Evolutionary conservation across 495 filamentous ascomycete genomes (phyloP).

Genomic region (Annulohypoxylon maeteangense): DNA sequence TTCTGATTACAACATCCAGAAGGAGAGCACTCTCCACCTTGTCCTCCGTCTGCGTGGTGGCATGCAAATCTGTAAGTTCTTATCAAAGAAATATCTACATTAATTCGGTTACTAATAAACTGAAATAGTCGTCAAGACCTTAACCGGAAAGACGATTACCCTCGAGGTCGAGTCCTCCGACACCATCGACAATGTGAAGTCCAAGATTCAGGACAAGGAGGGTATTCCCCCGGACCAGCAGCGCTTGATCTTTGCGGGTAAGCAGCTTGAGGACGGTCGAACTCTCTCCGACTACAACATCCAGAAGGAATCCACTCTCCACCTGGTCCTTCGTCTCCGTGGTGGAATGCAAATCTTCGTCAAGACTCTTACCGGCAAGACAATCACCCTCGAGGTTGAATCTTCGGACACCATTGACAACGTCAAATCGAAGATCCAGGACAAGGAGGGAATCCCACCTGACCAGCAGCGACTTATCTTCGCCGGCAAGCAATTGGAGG

Average conservation of each 20-base stretch:
- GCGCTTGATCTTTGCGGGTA: slow-evolving; percentile 95
- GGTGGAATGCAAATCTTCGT: slow-evolving; percentile 98
- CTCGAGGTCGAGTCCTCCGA: slow-evolving; percentile 96
- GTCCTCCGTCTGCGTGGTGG: slow-evolving; percentile 98
- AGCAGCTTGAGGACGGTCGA: slow-evolving; percentile 88
- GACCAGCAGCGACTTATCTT: slow-evolving; percentile 99
- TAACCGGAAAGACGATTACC: slow-evolving; percentile 98
- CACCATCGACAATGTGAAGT: slow-evolving; percentile 95
- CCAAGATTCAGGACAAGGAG: slow-evolving; percentile 89
- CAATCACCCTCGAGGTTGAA: slow-evolving; percentile 92
- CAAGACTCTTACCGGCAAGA: slow-evolving; percentile 87
- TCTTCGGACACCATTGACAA: slow-evolving; percentile 94
- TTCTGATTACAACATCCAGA: slow-evolving; percentile 98
- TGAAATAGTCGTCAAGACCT: slow-evolving; percentile 77
- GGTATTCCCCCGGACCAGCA: slow-evolving; percentile 95
- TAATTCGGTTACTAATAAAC: slow-evolving; percentile 42
- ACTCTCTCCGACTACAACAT: slow-evolving; percentile 97
- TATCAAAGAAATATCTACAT: too few species aligned
- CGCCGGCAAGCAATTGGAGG: slow-evolving; percentile 84
- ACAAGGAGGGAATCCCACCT: slow-evolving; percentile 99
- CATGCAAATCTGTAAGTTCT: slow-evolving; percentile 93
- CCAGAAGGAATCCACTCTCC: slow-evolving; percentile 97
- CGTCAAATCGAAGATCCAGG: slow-evolving; percentile 94
- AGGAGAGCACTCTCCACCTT: slow-evolving; percentile 94
- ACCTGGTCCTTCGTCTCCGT: slow-evolving; percentile 95